Evolutionary conservation across 2,329 filamentous ascomycete genomes (phyloP).

Genomic region (Alternaria viburni): DNA sequence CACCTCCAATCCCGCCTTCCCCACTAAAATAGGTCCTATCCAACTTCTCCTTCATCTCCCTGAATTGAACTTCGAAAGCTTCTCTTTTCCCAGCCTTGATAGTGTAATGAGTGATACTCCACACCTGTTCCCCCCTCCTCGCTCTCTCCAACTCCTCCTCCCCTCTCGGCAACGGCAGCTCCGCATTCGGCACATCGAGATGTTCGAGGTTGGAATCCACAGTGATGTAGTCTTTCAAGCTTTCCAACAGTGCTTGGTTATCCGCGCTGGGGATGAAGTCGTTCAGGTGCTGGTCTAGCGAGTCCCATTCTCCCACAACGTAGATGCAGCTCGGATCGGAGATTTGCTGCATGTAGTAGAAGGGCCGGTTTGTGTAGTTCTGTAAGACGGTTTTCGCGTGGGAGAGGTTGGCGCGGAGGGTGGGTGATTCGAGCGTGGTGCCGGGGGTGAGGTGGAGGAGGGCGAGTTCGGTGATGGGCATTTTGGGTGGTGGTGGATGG

Average conservation of each 20-base stretch:
- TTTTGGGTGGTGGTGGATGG: conserved; percentile 15
- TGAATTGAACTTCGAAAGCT: conserved; percentile 27
- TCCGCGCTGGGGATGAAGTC: conserved; percentile 52
- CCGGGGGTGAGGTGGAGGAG: conserved; percentile 47
- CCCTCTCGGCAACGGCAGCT: conserved; percentile 33
- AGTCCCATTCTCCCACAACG: conserved; percentile 56
- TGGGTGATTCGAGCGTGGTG: conserved; percentile 22
- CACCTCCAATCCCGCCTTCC: conserved; percentile 37
- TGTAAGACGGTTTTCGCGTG: conserved; percentile 49
- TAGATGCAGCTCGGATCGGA: conserved; percentile 53
- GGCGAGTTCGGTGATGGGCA: conserved; percentile 56
- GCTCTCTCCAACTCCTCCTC: background rate
- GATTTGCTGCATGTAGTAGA: conserved; percentile 52
- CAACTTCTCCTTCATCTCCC: background rate
- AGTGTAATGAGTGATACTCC: conserved; percentile 47
- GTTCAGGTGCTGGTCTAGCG: conserved; percentile 49
- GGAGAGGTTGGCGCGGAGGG: conserved; percentile 40
- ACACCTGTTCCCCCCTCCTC: conserved; percentile 12
- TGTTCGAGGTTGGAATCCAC: conserved; percentile 54
- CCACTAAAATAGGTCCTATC: too few relatives aligned
- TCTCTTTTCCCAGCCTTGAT: conserved; percentile 29
- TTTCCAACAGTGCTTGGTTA: conserved; percentile 51
- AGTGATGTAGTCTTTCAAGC: conserved; percentile 46
- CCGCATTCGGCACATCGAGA: conserved; percentile 46
- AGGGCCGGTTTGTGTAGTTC: conserved; percentile 44